Evolutionary conservation across 495 filamentous ascomycete genomes (phyloP).

Genomic region (Podospora australis): DNA sequence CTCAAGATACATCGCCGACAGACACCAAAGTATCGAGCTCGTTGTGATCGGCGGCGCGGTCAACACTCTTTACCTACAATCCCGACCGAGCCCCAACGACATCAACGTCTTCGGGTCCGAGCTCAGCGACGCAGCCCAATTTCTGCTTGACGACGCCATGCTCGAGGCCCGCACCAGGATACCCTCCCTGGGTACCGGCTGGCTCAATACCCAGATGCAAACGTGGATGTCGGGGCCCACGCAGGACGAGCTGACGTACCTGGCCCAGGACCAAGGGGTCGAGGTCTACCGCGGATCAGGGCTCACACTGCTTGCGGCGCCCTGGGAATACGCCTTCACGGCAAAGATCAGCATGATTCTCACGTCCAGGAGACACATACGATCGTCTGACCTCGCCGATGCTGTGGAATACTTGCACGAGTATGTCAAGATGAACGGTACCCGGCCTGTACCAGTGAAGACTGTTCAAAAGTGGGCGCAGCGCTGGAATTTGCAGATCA

Average conservation of each 20-base stretch:
- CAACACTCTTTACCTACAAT: neutral
- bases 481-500: slow-evolving; percentile 1
- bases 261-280: neutral
- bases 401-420: slow-evolving; percentile 3
- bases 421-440: slow-evolving; percentile 2
- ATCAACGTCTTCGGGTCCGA: neutral
- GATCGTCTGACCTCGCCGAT: slow-evolving; percentile 6
- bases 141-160: too few relatives aligned
- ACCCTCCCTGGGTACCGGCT: neutral
- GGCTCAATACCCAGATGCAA: slow-evolving; percentile 7
- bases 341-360: slow-evolving; percentile 3
- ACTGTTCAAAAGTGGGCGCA: neutral
- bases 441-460: neutral
- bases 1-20: neutral
- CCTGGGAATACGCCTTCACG: slow-evolving; percentile 3
- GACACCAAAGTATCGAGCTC: neutral
- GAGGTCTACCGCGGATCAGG: neutral
- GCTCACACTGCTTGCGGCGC: slow-evolving; percentile 1
- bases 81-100: neutral
- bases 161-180: neutral
- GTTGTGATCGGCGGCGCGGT: neutral
- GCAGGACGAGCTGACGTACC: slow-evolving; percentile 3
- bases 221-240: neutral
- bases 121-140: too few relatives aligned
- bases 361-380: neutral